Conservation (phyloP, 1,284 basidiomycete species). For the Hortiboletus rubellus region DNA sequence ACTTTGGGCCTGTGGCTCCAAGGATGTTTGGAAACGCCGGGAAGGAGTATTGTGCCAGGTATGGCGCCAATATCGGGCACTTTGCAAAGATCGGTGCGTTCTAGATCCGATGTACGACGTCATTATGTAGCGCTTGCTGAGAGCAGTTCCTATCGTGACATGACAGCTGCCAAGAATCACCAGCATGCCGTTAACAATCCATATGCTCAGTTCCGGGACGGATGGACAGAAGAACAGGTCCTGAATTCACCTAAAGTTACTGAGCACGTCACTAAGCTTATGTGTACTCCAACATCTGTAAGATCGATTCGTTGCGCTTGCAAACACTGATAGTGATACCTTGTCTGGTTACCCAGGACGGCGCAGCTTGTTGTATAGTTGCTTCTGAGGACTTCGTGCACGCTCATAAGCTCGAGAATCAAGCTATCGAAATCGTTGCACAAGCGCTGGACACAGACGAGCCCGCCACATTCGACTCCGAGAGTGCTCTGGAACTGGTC, state of each 20-base stretch:
- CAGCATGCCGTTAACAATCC: constrained; percentile 80
- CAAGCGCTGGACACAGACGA: constrained; percentile 67
- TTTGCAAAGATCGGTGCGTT: constrained; percentile 73
- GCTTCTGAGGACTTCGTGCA: constrained; percentile 82
- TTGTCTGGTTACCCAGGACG: constrained; percentile 47
- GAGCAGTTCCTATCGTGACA: not conserved
- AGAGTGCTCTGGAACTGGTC: constrained; percentile 71
- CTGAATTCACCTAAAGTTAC: constrained; percentile 65
- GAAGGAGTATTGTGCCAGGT: constrained; percentile 73
- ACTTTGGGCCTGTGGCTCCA: constrained; percentile 68
- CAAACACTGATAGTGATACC: not conserved
- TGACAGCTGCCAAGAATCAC: constrained; percentile 77
- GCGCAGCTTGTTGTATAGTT: constrained; percentile 73
- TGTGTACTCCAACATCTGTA: constrained; percentile 84
- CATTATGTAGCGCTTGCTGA: not conserved
- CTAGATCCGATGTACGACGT: not conserved
- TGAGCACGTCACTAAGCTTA: constrained; percentile 75
- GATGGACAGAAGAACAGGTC: constrained; percentile 76
- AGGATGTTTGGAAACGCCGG: constrained; percentile 78
- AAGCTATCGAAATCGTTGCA: constrained; percentile 79
- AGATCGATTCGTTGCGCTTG: constrained; percentile 7
- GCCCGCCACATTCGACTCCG: constrained; percentile 59
- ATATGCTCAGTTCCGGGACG: constrained; percentile 81
- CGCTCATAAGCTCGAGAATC: constrained; percentile 73
- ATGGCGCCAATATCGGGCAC: constrained; percentile 66